Evolutionary conservation across 2,329 filamentous ascomycete genomes (phyloP).

Genomic region (Knufia petricola): DNA sequence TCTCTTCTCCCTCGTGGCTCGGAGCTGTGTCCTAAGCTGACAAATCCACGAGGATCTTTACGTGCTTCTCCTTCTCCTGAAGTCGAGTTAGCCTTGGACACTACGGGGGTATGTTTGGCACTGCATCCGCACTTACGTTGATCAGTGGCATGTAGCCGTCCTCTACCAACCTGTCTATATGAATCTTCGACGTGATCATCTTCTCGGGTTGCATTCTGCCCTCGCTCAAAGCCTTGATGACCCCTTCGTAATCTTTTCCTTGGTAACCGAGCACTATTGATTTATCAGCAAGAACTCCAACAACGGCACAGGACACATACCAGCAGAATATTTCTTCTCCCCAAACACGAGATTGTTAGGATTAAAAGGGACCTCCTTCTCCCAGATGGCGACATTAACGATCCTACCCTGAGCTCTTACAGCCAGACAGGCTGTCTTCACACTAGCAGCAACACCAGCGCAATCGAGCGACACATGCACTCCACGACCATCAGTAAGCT

Average conservation of each 20-base stretch:
- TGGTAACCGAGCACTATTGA: conserved; percentile 36
- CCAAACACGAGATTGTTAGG: conserved; percentile 46
- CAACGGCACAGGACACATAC: conserved; percentile 19
- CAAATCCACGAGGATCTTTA: conserved; percentile 48
- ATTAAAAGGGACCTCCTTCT: conserved; percentile 44
- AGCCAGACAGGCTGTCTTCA: conserved; percentile 38
- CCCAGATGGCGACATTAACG: conserved; percentile 58
- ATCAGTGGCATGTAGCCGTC: conserved; percentile 43
- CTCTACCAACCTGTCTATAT: conserved; percentile 47
- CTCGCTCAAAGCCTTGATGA: conserved; percentile 42
- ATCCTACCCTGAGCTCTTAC: conserved; percentile 47
- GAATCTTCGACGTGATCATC: conserved; percentile 54
- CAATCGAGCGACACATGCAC: conserved; percentile 54
- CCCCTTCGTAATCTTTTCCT: conserved; percentile 46
- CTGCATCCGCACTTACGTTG: no score
- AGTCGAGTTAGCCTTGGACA: conserved; percentile 26
- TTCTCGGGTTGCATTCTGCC: conserved; percentile 42
- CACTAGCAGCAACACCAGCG: conserved; percentile 48
- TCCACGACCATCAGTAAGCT: conserved; percentile 40
- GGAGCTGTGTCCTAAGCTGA: not conserved
- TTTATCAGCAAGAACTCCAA: not conserved
- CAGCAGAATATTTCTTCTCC: conserved; percentile 44
- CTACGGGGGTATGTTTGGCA: no score
- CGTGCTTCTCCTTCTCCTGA: conserved; percentile 51
- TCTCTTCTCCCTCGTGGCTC: no score